Evolutionary conservation across 2,329 filamentous ascomycete genomes (phyloP).

Genomic region (Graphiopsis chlorocephala): DNA sequence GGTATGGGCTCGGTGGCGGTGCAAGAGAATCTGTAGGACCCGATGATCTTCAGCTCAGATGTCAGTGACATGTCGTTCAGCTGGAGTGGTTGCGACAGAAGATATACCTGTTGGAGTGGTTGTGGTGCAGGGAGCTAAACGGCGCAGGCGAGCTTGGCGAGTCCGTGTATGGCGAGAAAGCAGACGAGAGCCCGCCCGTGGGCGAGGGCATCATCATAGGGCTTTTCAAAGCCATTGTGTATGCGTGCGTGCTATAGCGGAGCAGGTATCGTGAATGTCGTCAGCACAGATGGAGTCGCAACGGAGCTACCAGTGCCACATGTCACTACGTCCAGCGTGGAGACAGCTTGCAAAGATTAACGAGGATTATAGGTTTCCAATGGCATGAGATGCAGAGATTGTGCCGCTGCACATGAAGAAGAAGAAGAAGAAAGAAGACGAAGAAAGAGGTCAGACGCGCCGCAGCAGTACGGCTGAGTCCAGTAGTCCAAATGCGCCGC

Average conservation of each 20-base stretch:
- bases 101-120: constrained; percentile 36
- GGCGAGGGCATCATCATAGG: constrained; percentile 46
- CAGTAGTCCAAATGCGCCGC: neutral
- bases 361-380: neutral
- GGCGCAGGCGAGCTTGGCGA: constrained; percentile 49
- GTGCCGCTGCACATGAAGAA: neutral
- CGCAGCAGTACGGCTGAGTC: neutral
- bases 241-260: neutral
- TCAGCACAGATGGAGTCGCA: neutral
- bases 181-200: constrained; percentile 39
- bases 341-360: neutral
- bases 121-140: constrained; percentile 42
- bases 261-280: neutral
- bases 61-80: neutral
- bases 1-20: constrained; percentile 52
- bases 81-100: neutral
- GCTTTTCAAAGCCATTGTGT: constrained; percentile 32
- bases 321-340: neutral
- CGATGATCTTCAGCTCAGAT: constrained; percentile 41
- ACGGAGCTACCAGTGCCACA: neutral
- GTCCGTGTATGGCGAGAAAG: constrained; percentile 52
- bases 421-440: neutral
- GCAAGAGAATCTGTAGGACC: constrained; percentile 47
- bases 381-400: neutral
- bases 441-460: constrained; percentile 6